phyloP scores from a whole-genome alignment of 495 filamentous ascomycete species.

The Thermothielavioides terrestris region DNA sequence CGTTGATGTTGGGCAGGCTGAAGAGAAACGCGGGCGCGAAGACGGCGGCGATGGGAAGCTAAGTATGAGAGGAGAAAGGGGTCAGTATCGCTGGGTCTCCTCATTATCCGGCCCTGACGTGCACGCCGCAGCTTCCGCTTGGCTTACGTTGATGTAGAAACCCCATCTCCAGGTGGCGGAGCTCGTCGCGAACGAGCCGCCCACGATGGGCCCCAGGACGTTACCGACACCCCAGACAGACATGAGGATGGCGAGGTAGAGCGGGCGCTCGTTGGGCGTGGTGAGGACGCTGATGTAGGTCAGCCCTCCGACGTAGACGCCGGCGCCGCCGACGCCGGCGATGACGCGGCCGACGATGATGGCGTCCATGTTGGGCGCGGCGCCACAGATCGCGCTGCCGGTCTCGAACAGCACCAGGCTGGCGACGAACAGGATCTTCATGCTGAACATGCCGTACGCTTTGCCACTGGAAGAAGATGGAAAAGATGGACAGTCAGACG shows the following conservation, averaged over 20 bases:
- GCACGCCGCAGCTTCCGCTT: too few relatives aligned
- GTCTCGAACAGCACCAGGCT: conserved; percentile 39
- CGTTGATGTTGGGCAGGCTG: conserved; percentile 42
- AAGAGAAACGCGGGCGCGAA: conserved; percentile 51
- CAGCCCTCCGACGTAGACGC: conserved; percentile 32
- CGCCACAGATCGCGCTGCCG: conserved; percentile 49
- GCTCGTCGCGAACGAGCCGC: conserved; percentile 43
- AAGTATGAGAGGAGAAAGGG: too few relatives aligned
- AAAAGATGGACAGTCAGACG: too few relatives aligned
- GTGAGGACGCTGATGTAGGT: conserved; percentile 46
- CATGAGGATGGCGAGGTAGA: conserved; percentile 26
- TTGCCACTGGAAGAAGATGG: background rate
- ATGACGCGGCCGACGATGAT: conserved; percentile 52
- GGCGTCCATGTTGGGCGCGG: conserved; percentile 43
- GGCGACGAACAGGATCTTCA: conserved; percentile 33
- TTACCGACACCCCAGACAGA: conserved; percentile 31
- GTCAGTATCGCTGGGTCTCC: too few relatives aligned
- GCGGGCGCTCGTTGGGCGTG: conserved; percentile 34
- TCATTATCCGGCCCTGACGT: too few relatives aligned
- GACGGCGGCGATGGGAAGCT: conserved; percentile 35
- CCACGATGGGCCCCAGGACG: conserved; percentile 35
- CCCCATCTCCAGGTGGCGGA: conserved; percentile 41
- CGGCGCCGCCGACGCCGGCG: conserved; percentile 40
- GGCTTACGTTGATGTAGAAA: conserved; percentile 48
- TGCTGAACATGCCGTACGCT: conserved; percentile 10